phyloP scores from a whole-genome alignment of 352 stramenopile species.

The Phytophthora fragariae region DNA sequence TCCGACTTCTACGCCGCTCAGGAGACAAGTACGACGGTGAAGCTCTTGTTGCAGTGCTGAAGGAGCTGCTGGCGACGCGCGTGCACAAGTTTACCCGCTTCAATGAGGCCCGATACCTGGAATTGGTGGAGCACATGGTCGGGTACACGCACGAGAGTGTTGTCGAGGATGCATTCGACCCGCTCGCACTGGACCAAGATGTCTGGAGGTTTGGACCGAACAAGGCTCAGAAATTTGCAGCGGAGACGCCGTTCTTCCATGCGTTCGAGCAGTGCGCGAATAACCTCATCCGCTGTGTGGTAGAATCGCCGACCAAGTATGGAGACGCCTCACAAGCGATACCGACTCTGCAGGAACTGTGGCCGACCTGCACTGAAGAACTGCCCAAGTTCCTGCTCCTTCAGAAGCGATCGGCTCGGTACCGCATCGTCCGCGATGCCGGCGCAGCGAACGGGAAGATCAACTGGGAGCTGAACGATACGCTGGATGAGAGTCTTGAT shows the following conservation, averaged over 20 bases:
- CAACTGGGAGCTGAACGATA: conserved; percentile 48
- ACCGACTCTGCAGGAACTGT: conserved; percentile 49
- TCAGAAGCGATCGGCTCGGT: conserved; percentile 65
- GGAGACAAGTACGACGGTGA: conserved; percentile 11
- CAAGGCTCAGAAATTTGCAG: conserved; percentile 28
- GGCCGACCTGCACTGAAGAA: conserved; percentile 52
- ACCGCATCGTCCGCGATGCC: conserved; percentile 40
- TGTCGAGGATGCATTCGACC: conserved; percentile 49
- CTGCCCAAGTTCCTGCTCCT: conserved; percentile 67
- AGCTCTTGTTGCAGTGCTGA: conserved; percentile 43
- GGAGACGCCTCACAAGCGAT: conserved; percentile 1
- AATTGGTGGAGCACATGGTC: conserved; percentile 57
- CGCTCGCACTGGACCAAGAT: conserved; percentile 46
- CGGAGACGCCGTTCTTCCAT: conserved; percentile 31
- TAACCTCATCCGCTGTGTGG: conserved; percentile 47
- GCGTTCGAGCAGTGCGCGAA: conserved; percentile 41
- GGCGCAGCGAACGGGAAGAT: conserved; percentile 11
- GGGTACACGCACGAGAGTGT: conserved; percentile 47
- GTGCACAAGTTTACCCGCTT: conserved; percentile 68
- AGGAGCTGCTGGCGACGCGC: conserved; percentile 59
- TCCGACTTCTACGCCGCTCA: conserved; percentile 52
- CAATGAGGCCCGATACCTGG: conserved; percentile 51
- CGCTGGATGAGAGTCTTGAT: conserved; percentile 34
- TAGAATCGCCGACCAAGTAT: conserved; percentile 13
- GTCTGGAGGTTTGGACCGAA: conserved; percentile 40